A percentile compares a stretch with the other conserved stretches of the same genome.
Evolutionary conservation across 805 yeast genomes (phyloP).

Genomic region (Groenewaldozyma salmanticensis): DNA sequence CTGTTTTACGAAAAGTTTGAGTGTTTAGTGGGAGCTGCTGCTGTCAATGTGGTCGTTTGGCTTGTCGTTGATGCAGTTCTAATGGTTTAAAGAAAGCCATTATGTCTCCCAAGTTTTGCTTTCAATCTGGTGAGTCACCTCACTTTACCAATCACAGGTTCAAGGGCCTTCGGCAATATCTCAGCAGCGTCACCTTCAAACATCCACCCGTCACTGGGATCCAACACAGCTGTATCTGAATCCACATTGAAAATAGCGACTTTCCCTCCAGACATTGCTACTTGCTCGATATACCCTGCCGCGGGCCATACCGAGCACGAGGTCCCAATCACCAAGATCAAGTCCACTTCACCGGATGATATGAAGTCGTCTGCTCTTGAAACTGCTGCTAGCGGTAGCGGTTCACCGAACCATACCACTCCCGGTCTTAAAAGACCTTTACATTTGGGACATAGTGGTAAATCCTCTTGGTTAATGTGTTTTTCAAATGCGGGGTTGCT

Average conservation of each 20-base stretch:
- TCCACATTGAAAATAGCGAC: conserved; percentile 75
- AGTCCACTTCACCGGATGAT: conserved; percentile 47
- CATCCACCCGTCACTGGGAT: conserved; percentile 43
- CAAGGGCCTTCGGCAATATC: conserved; percentile 56
- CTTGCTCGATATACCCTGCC: conserved; percentile 78
- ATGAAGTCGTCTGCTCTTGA: conserved; percentile 65
- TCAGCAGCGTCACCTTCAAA: conserved; percentile 75
- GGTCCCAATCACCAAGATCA: conserved; percentile 77
- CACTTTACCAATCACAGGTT: conserved; percentile 30
- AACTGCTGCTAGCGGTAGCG: conserved; percentile 54
- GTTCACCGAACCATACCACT: conserved; percentile 93
- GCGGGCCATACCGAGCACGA: conserved; percentile 88
- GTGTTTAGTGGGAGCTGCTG: too few species aligned
- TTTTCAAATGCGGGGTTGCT: conserved; percentile 16
- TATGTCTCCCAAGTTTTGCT: too few species aligned
- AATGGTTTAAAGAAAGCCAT: too few species aligned
- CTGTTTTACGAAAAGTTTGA: too few species aligned
- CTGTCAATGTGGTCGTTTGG: too few species aligned
- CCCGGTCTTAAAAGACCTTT: conserved; percentile 72
- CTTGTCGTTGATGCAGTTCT: too few species aligned
- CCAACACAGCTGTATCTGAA: conserved; percentile 30
- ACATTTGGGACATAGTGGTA: conserved; percentile 76
- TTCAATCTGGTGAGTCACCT: neutral
- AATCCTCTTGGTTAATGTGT: conserved; percentile 38
- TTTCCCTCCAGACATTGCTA: conserved; percentile 61